Percentiles rank a stretch among this genome's conserved stretches.
Conservation (phyloP, 495 filamentous ascomycete genomes). For the Jackrogersella minutella region DNA sequence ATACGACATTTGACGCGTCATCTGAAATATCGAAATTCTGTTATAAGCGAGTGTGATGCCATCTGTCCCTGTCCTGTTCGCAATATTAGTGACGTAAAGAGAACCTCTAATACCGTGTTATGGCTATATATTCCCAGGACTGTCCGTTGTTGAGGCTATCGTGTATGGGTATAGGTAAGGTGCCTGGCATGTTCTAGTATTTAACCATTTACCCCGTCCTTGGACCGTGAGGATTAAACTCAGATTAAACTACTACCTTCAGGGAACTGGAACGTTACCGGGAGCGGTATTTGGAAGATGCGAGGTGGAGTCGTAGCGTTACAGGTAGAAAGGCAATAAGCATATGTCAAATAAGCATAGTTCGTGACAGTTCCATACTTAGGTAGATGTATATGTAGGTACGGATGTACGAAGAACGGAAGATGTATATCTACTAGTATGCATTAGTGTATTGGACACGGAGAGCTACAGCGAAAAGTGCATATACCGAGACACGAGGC, state of each 20-base stretch:
- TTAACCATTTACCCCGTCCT: constrained; percentile 9
- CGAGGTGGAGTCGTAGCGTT: constrained; percentile 12
- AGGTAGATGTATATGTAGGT: not conserved
- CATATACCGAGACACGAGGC: too few species aligned
- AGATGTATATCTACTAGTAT: not conserved
- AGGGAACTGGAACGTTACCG: constrained; percentile 3
- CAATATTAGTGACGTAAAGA: constrained; percentile 18
- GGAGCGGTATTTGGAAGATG: constrained; percentile 11
- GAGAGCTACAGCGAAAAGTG: not conserved
- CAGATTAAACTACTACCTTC: constrained; percentile 4
- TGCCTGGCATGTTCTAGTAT: constrained; percentile 17
- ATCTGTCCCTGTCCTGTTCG: constrained; percentile 26
- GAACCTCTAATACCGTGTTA: constrained; percentile 1
- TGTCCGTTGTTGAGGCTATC: not conserved
- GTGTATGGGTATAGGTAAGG: constrained; percentile 4
- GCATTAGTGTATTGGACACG: too few species aligned
- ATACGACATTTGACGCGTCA: constrained; percentile 32
- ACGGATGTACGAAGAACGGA: not conserved
- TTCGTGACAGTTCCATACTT: not conserved
- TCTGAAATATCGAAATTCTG: not conserved
- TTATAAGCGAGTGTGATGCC: constrained; percentile 17
- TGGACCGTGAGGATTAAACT: not conserved
- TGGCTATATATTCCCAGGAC: not conserved
- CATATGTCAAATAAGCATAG: not conserved
- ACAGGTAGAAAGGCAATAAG: not conserved